Conservation (phyloP, 140 eudicot species). For the Bidens hawaiensis region DNA sequence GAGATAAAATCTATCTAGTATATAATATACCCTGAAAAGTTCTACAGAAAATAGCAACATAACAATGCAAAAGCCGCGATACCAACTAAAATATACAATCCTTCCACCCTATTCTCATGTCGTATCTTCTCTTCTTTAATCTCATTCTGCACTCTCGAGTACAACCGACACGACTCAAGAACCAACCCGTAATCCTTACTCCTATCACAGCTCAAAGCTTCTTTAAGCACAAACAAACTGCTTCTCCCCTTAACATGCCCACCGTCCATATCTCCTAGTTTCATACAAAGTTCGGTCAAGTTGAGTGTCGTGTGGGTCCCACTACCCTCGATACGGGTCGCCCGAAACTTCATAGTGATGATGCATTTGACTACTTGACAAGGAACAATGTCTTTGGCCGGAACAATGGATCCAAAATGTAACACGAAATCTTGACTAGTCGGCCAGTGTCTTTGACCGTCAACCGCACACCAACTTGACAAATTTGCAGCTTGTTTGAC, state of each 20-base stretch:
- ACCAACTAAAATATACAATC: slow-evolving; percentile 55
- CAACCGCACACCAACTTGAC: slow-evolving; percentile 77
- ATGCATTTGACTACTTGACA: slow-evolving; percentile 72
- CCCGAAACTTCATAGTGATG: slow-evolving; percentile 61
- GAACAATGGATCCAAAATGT: slow-evolving; percentile 76
- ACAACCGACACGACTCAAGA: slow-evolving; percentile 60
- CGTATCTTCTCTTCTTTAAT: slow-evolving; percentile 75
- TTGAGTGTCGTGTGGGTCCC: slow-evolving; percentile 35
- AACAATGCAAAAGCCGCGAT: slow-evolving; percentile 47
- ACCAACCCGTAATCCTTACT: slow-evolving; percentile 70
- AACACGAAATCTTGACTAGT: slow-evolving; percentile 71
- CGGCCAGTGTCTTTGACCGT: slow-evolving; percentile 95
- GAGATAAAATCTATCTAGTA: too few relatives aligned
- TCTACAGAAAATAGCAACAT: slow-evolving; percentile 45
- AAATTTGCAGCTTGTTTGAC: slow-evolving; percentile 78
- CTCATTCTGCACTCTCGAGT: slow-evolving; percentile 55
- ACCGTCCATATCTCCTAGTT: slow-evolving; percentile 83
- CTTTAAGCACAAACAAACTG: slow-evolving; percentile 73
- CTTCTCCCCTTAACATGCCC: slow-evolving; percentile 81
- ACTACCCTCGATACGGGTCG: slow-evolving; percentile 33
- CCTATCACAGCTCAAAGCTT: slow-evolving; percentile 68
- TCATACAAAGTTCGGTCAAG: slow-evolving; percentile 77
- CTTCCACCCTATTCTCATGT: slow-evolving; percentile 70
- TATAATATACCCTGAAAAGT: not conserved
- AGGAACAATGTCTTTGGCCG: slow-evolving; percentile 71